Evolutionary conservation across 495 filamentous ascomycete genomes (phyloP), one percentile per base, ranked within the genome.

Genomic region (Podospora appendiculata): DNA sequence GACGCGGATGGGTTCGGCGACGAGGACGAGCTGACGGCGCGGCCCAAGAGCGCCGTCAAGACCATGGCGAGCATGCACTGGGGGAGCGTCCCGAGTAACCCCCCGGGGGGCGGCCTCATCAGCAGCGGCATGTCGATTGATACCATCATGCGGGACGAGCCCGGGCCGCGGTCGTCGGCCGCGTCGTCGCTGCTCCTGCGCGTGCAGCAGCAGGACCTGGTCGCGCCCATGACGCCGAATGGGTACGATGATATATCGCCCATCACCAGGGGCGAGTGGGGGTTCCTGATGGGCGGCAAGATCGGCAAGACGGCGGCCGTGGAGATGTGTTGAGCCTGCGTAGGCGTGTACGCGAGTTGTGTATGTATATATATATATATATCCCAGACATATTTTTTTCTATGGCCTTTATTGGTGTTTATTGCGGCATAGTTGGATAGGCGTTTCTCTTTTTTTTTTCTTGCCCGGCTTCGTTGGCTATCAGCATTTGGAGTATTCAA

Each of bases 211-310:
- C 14, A 36, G 17, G 43, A 63, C 32, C 46, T 33, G 32, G 40
- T 70, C 7, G 73, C 68, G 6, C 73, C 74, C 13, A 56, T 61
- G 64, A 81, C 76, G 50, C 78, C 77, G 8, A 79, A 81, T 54
- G 70, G 69, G 36, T 76, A 73, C 45, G 76, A 78, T 39, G 77
- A 81, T 45, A 76, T 80, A 42, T 77, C 73, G 32, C 78, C 77
- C 11, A 70, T 75, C 13, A 81, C 78, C 12, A 61, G 71, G 36
- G 75, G 75, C 9, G 77, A 80, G 63, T 81, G 77, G 77, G 73
- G 74, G 12, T 76, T 77, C 50, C 52, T 80, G 50, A 76, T 76
- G 53, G 68, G 65, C n/a, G 70, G 65, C 10, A 51, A 48, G 25
- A 52, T 55, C 41, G 47, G 42, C 45, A 65, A 56, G 51, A 69